phyloP scores from a whole-genome alignment of 164 flowering plant species.

The Santalum album region DNA sequence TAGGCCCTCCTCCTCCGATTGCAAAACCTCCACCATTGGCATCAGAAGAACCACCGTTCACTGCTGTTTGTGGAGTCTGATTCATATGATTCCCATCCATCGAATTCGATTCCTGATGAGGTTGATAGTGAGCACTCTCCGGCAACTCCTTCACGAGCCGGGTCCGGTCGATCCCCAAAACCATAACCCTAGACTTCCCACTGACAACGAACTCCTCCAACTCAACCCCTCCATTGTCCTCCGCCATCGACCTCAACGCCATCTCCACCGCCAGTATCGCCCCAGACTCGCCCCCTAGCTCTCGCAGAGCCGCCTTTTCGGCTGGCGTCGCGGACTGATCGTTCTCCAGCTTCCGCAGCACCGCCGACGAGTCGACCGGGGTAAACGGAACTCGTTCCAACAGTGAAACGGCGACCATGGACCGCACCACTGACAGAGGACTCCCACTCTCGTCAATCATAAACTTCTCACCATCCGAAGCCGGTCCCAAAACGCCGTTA shows the following conservation, averaged over 20 bases:
- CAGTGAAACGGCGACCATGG: constrained; percentile 77
- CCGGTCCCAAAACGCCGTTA: background rate
- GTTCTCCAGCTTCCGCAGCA: constrained; percentile 74
- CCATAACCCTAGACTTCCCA: constrained; percentile 80
- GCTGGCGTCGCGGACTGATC: constrained; percentile 43
- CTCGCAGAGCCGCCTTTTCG: constrained; percentile 75
- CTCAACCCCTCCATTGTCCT: constrained; percentile 65
- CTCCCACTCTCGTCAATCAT: constrained; percentile 38
- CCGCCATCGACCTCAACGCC: constrained; percentile 81
- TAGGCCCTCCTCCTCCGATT: constrained; percentile 32
- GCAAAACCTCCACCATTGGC: constrained; percentile 22
- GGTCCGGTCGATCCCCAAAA: constrained; percentile 59
- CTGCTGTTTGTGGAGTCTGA: background rate
- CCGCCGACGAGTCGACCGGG: constrained; percentile 68
- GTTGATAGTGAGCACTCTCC: constrained; percentile 38
- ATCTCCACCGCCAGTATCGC: constrained; percentile 74
- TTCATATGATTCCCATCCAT: constrained; percentile 17
- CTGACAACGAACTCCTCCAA: constrained; percentile 72
- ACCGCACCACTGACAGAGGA: constrained; percentile 58
- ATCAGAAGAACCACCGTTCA: constrained; percentile 15
- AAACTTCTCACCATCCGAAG: constrained; percentile 8
- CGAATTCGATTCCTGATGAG: constrained; percentile 13
- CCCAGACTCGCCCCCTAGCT: constrained; percentile 78
- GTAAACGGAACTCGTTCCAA: constrained; percentile 73
- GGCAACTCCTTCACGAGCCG: constrained; percentile 73